Percentiles rank a stretch among this genome's conserved stretches.
phyloP scores from a whole-genome alignment of 176 grass and related monocot species.

The Tuctoria greenei region DNA sequence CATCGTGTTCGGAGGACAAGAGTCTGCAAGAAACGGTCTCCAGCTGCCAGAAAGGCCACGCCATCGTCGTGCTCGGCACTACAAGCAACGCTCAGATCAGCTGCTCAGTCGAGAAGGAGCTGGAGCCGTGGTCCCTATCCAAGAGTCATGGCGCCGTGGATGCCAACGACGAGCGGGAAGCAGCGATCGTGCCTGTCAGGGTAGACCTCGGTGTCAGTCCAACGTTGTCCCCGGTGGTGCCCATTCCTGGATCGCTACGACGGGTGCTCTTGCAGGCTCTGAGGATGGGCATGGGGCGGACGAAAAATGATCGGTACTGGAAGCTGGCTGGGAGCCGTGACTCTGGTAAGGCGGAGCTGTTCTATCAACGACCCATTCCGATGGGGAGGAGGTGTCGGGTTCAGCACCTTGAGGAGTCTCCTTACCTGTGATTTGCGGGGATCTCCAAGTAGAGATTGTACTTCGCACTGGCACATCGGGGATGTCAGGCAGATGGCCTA shows the following conservation, averaged over 20 bases:
- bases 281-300: not conserved
- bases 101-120: not conserved
- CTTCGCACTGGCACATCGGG: not conserved
- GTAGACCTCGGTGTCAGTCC: not conserved
- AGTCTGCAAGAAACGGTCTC: not conserved
- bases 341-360: slow-evolving; percentile 18
- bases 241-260: slow-evolving; percentile 10
- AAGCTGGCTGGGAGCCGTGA: not conserved
- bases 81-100: not conserved
- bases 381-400: slow-evolving; percentile 46
- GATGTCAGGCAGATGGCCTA: not conserved
- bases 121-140: not conserved
- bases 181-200: not conserved
- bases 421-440: not conserved
- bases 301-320: not conserved
- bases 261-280: not conserved
- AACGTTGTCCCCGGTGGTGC: not conserved
- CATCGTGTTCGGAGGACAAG: not conserved
- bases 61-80: not conserved
- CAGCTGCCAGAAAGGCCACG: not conserved
- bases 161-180: not conserved
- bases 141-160: not conserved
- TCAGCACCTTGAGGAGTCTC: slow-evolving; percentile 42
- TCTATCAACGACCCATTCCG: slow-evolving; percentile 46
- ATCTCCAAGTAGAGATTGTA: not conserved